A percentile compares a stretch with the other conserved stretches of the same genome.
phyloP scores from a whole-genome alignment of 2,329 filamentous ascomycete genomes.

The Colletotrichum spaethianum region DNA sequence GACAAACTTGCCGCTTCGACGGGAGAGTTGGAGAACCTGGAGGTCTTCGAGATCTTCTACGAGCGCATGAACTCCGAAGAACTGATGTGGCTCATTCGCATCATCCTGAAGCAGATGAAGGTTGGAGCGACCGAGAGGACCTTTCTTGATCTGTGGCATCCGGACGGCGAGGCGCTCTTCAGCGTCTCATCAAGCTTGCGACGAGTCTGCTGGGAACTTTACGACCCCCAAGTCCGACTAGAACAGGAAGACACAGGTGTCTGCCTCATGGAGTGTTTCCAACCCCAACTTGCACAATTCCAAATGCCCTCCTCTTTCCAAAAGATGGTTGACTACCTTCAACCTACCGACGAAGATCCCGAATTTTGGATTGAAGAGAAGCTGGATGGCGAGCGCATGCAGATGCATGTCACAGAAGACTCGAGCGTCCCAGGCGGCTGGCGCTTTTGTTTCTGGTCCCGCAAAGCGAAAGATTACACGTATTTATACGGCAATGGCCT shows the following conservation, averaged over 20 bases:
- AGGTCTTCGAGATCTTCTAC: constrained; percentile 88
- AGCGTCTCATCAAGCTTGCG: constrained; percentile 92
- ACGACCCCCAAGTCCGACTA: constrained; percentile 79
- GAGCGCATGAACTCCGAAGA: constrained; percentile 93
- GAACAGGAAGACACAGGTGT: constrained; percentile 83
- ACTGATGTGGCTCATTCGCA: constrained; percentile 93
- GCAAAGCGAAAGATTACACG: constrained; percentile 96
- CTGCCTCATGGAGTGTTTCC: constrained; percentile 92
- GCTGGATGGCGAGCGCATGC: constrained; percentile 96
- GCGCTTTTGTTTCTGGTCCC: constrained; percentile 90
- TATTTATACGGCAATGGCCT: constrained; percentile 90
- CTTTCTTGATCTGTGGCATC: constrained; percentile 86
- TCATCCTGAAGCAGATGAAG: constrained; percentile 85
- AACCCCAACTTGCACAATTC: constrained; percentile 94
- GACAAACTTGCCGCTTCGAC: constrained; percentile 82
- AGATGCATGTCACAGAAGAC: constrained; percentile 90
- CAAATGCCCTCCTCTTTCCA: constrained; percentile 85
- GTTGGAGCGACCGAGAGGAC: constrained; percentile 89
- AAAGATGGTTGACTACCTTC: constrained; percentile 80
- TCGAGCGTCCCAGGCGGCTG: constrained; percentile 76
- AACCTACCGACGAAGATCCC: constrained; percentile 76
- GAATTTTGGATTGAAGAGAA: constrained; percentile 99
- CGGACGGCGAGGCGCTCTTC: constrained; percentile 83
- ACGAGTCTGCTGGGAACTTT: constrained; percentile 94
- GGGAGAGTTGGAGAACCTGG: constrained; percentile 87